Percentiles rank a stretch among this genome's conserved stretches.
Conservation (phyloP, 2,329 filamentous ascomycete genomes). For the Botryosphaeria dothidea region DNA sequence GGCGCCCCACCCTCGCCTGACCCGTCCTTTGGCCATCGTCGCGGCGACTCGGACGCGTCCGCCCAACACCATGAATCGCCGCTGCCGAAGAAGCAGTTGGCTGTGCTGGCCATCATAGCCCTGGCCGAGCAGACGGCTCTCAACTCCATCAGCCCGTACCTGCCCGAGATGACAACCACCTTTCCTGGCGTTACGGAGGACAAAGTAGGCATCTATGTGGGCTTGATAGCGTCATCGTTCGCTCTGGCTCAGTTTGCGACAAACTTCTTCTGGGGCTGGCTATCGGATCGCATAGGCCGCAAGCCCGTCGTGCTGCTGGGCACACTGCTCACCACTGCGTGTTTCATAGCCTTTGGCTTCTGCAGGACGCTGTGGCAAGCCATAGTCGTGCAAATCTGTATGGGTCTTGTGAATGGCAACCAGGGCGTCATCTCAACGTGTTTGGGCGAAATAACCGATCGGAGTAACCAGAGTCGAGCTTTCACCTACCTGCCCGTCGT, state of each 20-base stretch:
- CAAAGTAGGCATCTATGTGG: conserved; percentile 83
- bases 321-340: conserved; percentile 77
- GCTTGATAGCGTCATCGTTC: conserved; percentile 85
- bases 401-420: conserved; percentile 94
- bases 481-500: conserved; percentile 95
- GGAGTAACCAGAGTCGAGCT: conserved; percentile 88
- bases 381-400: conserved; percentile 79
- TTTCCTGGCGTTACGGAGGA: conserved; percentile 76
- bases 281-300: conserved; percentile 76
- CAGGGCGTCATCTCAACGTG: conserved; percentile 92
- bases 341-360: conserved; percentile 86
- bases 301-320: conserved; percentile 83
- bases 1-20: conserved; percentile 50
- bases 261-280: conserved; percentile 87
- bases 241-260: conserved; percentile 89
- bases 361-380: conserved; percentile 82
- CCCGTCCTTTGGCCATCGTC: conserved; percentile 18
- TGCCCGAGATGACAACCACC: conserved; percentile 85
- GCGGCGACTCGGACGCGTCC: conserved; percentile 36
- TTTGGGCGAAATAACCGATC: conserved; percentile 90
- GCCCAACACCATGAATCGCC: conserved; percentile 63
- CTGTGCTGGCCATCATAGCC: conserved; percentile 82
- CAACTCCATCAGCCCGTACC: conserved; percentile 93
- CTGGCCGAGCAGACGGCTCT: conserved; percentile 93
- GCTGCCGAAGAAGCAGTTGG: conserved; percentile 78